These are phyloP conservation scores for Spiraea crenata DNA, from an alignment of 331 rosid genomes.

Conservation along the genomic window DNA sequence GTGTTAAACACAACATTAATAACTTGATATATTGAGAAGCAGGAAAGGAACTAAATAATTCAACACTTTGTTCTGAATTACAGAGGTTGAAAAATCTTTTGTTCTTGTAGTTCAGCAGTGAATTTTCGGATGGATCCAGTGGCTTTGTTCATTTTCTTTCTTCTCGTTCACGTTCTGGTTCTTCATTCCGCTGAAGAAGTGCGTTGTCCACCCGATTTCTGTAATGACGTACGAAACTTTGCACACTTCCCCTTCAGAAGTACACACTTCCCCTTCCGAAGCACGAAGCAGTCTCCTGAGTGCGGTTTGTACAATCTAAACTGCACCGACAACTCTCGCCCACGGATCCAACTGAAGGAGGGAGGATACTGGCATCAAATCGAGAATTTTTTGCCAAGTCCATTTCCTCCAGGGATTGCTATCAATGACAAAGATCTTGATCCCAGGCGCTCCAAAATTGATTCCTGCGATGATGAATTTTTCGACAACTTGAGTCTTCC, in stretches of 20 bases:
- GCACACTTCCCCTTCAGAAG: no score
- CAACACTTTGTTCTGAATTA: neutral
- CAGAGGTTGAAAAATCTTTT: neutral
- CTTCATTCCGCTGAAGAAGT: conserved; percentile 1
- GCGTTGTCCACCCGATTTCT: neutral
- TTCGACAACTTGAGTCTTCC: conserved; percentile 28
- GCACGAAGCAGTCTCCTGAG: neutral
- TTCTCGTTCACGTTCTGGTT: conserved; percentile 14
- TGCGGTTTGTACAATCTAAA: conserved; percentile 26
- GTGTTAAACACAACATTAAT: conserved; percentile 7
- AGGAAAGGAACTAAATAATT: neutral
- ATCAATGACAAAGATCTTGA: neutral
- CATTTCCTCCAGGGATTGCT: no score
- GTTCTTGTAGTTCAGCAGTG: neutral
- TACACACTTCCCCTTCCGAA: conserved; percentile 26
- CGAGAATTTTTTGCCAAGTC: fast-evolving
- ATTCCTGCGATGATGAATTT: neutral
- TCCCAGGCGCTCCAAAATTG: fast-evolving
- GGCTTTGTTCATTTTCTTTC: neutral
- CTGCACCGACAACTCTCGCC: neutral
- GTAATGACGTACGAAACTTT: neutral
- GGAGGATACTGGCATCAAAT: conserved; percentile 18
- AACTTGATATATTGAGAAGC: neutral
- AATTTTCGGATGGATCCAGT: conserved; percentile 15
- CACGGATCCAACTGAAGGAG: conserved; percentile 18